Percentiles rank a stretch among this genome's conserved stretches.
phyloP scores from a whole-genome alignment of 352 stramenopile genomes.

The Phytophthora cryptogea region DNA sequence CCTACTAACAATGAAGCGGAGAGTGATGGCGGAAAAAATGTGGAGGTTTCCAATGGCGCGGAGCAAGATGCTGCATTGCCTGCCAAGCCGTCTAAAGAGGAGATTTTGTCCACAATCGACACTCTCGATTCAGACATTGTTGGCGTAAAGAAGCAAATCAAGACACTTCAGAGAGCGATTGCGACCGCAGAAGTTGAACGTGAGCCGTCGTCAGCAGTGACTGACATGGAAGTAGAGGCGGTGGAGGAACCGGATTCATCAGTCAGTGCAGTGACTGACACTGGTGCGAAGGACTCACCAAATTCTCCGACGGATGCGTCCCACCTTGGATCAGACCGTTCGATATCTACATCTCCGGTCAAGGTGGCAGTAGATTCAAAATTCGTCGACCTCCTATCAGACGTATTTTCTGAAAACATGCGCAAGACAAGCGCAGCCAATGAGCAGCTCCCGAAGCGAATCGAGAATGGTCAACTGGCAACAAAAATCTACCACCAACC shows the following conservation, averaged over 20 bases:
- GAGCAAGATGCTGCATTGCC: slow-evolving; percentile 9
- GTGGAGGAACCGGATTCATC: slow-evolving; percentile 6
- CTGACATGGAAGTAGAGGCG: slow-evolving; percentile 42
- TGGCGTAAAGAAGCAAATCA: slow-evolving; percentile 75
- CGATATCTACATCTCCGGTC: slow-evolving; percentile 21
- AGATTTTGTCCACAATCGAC: slow-evolving; percentile 84
- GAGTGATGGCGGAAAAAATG: slow-evolving; percentile 5
- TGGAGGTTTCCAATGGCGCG: slow-evolving; percentile 8
- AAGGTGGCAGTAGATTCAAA: slow-evolving; percentile 68
- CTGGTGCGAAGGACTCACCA: background rate
- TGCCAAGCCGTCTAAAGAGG: slow-evolving; percentile 65
- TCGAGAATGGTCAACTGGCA: slow-evolving; percentile 45
- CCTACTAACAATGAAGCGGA: slow-evolving; percentile 6
- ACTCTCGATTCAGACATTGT: slow-evolving; percentile 70
- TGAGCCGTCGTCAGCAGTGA: slow-evolving; percentile 41
- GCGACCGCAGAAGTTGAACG: slow-evolving; percentile 57
- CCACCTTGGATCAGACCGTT: slow-evolving; percentile 3
- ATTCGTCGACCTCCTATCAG: slow-evolving; percentile 66
- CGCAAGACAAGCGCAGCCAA: slow-evolving; percentile 57
- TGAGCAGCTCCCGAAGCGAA: slow-evolving; percentile 55
- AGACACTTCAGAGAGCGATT: slow-evolving; percentile 50
- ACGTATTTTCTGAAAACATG: slow-evolving; percentile 70
- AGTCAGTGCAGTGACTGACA: background rate
- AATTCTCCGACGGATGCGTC: slow-evolving; percentile 10
- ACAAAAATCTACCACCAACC: slow-evolving; percentile 76